Conservation (phyloP, 345 rosid species). For the Balakata baccata region DNA sequence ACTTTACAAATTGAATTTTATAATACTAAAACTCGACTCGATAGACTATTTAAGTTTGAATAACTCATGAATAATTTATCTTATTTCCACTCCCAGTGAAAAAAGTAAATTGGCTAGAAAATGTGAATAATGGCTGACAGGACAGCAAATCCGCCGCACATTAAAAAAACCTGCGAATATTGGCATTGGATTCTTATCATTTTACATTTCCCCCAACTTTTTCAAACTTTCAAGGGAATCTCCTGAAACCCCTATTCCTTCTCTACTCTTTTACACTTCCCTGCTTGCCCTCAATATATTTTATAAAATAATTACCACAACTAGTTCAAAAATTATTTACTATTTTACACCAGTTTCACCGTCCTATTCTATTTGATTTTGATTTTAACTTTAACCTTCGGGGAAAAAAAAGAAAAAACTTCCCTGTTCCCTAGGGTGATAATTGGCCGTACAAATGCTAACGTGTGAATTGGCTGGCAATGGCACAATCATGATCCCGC, state of each 20-base stretch:
- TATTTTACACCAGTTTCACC: not conserved
- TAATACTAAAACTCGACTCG: too few species aligned
- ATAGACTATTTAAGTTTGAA: too few species aligned
- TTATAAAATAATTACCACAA: not conserved
- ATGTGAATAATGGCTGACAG: too few species aligned
- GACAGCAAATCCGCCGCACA: too few species aligned
- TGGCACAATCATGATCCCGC: constrained; percentile 25
- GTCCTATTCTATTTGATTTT: not conserved
- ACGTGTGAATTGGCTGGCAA: not conserved
- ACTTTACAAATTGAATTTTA: too few species aligned
- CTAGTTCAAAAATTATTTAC: not conserved
- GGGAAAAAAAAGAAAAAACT: too few species aligned
- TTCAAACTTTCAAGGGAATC: constrained; percentile 20
- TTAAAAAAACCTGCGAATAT: too few species aligned
- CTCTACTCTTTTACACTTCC: not conserved
- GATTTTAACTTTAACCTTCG: too few species aligned
- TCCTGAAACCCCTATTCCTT: not conserved
- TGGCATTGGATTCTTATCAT: constrained; percentile 15
- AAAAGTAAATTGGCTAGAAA: too few species aligned
- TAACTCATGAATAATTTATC: too few species aligned
- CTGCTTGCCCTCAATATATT: not conserved
- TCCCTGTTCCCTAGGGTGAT: not conserved
- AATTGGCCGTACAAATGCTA: constrained; percentile 20
- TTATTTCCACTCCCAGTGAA: too few species aligned
- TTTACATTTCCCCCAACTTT: not conserved